Base-by-base conservation (phyloP, 2,329 filamentous ascomycete species). In the Coniochaeta sp. region DNA sequence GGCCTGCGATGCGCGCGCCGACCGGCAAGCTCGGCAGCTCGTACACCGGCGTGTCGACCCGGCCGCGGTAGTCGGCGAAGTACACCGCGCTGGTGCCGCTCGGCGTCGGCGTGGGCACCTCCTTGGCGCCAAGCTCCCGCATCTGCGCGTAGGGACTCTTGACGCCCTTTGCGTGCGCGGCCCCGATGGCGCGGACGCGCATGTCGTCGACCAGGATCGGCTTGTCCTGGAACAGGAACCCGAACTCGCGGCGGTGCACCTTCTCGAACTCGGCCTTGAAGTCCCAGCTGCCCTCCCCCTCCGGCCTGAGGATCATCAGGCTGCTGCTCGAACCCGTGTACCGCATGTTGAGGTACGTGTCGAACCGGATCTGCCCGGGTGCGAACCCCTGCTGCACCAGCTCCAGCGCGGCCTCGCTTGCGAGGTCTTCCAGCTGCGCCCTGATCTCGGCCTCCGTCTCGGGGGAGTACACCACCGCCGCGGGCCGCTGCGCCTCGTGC, bases 161-260 rank as follows among this genome's bases (percentile, higher is more conserved):
- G 16, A 56, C 54, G 17, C 54, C 54, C 30, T 56, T 3, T 3
- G 4, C 28, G 30, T 56, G 54, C 30, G 30, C 54, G 14, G 54
- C 54, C 32, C 87, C 87, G 63, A 89, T 89, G 19, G 86, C 86
- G 65, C 87, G 77, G 8, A 86, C 85, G 38, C 87, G 80, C 5
- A 89, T 84, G 71, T 89, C 87, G 65, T 89, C 87, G 16, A 90
- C 79, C 60, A 89, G 87, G 60, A 89, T 87, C 65, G 89, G 86
- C 60, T 86, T 78, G 64, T 88, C 84, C 1, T 2, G 4, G 3
- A 89, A 72, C 1, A 84, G 88, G 70, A 89, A 89, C 1, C 86
- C 86, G 67, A 89, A 90, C 67, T 90, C 87, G 67, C 88, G 86
- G 65, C 89, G 81, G 67, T 90, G 87, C 65, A 89, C 85, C 66